Evolutionary conservation across 805 yeast species (phyloP).

Genomic region (Scheffersomyces stipitis): DNA sequence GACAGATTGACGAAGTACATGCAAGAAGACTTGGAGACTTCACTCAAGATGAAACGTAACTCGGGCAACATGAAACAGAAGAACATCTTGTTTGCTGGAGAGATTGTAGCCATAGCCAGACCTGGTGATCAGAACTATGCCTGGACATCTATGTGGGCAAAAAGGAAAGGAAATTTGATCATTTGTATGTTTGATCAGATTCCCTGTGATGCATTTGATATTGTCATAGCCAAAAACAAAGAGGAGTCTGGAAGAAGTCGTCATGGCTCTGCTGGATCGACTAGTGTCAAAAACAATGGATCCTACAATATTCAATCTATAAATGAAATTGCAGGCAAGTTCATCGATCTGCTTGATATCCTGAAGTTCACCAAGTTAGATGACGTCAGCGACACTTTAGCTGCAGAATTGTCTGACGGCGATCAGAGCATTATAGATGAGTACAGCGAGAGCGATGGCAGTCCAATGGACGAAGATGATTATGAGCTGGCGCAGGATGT

Average conservation of each 20-base stretch:
- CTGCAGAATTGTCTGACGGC: constrained; percentile 17
- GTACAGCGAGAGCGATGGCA: not conserved
- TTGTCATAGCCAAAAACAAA: constrained; percentile 13
- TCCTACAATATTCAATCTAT: constrained; percentile 23
- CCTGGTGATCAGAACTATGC: constrained; percentile 62
- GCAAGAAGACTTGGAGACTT: constrained; percentile 13
- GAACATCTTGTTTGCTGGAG: constrained; percentile 74
- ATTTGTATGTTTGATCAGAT: constrained; percentile 88
- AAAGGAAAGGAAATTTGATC: constrained; percentile 64
- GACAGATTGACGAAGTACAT: constrained; percentile 46
- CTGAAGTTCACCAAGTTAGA: constrained; percentile 13
- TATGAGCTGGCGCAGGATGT: constrained; percentile 20
- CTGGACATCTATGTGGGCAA: constrained; percentile 93
- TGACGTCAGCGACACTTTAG: constrained; percentile 28
- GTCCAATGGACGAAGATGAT: constrained; percentile 9
- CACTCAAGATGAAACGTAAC: constrained; percentile 7
- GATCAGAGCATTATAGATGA: not conserved
- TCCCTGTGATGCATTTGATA: constrained; percentile 43
- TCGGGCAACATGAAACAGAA: constrained; percentile 16
- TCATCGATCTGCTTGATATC: constrained; percentile 19
- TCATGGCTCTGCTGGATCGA: not conserved
- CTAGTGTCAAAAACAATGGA: not conserved
- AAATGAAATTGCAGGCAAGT: constrained; percentile 36
- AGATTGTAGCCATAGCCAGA: constrained; percentile 74
- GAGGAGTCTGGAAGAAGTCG: not conserved